Conservation (phyloP, 2,329 filamentous ascomycete species). For the Cladosporium sp. region DNA sequence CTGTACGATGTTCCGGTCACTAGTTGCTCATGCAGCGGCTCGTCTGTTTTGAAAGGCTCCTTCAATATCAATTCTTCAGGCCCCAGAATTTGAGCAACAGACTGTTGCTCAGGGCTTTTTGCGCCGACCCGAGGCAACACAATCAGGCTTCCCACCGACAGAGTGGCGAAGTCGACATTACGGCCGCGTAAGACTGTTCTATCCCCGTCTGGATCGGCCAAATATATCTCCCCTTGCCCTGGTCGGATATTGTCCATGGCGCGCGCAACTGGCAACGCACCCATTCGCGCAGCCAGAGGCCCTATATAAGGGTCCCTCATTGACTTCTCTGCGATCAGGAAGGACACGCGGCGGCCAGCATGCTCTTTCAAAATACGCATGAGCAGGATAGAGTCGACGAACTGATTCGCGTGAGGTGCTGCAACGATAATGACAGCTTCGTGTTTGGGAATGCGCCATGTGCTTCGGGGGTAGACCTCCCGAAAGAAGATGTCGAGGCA, state of each 20-base stretch:
- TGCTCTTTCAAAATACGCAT: not conserved
- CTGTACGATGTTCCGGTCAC: constrained; percentile 79
- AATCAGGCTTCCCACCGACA: not conserved
- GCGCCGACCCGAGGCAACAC: not conserved
- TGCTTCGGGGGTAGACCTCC: not conserved
- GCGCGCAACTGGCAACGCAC: not conserved
- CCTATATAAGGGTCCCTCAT: not conserved
- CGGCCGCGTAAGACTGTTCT: not conserved
- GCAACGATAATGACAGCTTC: not conserved
- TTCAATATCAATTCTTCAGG: constrained; percentile 67
- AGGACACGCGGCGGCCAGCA: not conserved
- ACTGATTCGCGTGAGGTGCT: not conserved
- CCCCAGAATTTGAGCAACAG: not conserved
- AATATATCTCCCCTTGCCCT: not conserved
- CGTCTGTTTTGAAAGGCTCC: constrained; percentile 74
- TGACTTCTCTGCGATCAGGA: not conserved
- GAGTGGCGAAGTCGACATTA: not conserved
- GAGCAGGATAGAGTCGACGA: not conserved
- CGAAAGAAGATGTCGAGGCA: not conserved
- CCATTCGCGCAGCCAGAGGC: not conserved
- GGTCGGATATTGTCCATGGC: not conserved
- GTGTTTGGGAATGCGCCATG: not conserved
- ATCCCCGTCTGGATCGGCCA: not conserved
- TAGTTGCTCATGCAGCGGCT: constrained; percentile 59
- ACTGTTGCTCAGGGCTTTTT: not conserved